A percentile compares a stretch with the other conserved stretches of the same genome.
Conservation (phyloP, 2,329 filamentous ascomycete species). For the Trichoderma breve region DNA sequence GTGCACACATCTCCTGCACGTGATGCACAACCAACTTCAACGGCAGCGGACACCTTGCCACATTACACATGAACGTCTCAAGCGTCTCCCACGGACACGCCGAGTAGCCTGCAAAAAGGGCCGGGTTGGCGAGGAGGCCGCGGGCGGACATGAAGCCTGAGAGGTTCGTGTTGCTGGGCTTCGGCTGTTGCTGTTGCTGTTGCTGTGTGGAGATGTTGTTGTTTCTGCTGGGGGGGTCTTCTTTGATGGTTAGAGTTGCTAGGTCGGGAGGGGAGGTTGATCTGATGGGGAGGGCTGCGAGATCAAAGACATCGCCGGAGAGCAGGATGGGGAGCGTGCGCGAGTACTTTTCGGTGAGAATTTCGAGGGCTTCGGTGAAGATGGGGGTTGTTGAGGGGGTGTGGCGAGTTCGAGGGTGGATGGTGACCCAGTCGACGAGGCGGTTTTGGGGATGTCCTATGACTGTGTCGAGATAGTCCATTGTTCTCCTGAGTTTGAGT, state of each 20-base stretch:
- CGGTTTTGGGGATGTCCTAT: conserved; percentile 51
- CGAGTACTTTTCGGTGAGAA: conserved; percentile 52
- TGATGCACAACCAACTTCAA: conserved; percentile 65
- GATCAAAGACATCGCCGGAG: conserved; percentile 67
- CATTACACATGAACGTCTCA: conserved; percentile 60
- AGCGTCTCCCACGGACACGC: conserved; percentile 62
- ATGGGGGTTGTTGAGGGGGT: conserved; percentile 63
- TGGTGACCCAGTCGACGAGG: conserved; percentile 66
- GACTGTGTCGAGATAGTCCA: conserved; percentile 63
- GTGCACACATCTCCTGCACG: conserved; percentile 63
- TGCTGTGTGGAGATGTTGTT: neutral
- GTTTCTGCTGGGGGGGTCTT: neutral
- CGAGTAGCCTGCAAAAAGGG: conserved; percentile 58
- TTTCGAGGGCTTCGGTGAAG: conserved; percentile 57
- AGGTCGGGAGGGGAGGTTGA: conserved; percentile 31
- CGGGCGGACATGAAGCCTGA: conserved; percentile 69
- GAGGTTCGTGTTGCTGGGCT: conserved; percentile 48
- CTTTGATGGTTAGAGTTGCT: conserved; percentile 32
- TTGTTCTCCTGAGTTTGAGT: conserved; percentile 43
- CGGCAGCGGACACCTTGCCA: conserved; percentile 57
- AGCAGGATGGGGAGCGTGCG: conserved; percentile 60
- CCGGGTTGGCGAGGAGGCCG: conserved; percentile 65
- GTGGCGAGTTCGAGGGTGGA: conserved; percentile 63
- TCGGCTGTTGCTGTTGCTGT: conserved; percentile 6
- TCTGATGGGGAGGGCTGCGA: conserved; percentile 48